phyloP scores from a whole-genome alignment of 169 alveolate species.

The Plasmodium gonderi region DNA sequence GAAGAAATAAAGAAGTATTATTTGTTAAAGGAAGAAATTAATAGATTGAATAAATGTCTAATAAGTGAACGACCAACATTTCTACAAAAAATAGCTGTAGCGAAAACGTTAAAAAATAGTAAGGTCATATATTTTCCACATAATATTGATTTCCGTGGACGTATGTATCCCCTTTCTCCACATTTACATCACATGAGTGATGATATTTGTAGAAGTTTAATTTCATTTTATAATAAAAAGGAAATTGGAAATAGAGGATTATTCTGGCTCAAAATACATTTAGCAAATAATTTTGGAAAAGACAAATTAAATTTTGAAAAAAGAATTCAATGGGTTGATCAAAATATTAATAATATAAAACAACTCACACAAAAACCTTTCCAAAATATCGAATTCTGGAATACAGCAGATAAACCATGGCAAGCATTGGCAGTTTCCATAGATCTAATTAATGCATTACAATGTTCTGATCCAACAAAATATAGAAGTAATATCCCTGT shows the following conservation, averaged over 20 bases:
- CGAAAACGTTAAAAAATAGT: conserved; percentile 87
- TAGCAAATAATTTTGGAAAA: conserved; percentile 93
- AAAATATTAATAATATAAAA: conserved; percentile 80
- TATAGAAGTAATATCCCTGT: conserved; percentile 92
- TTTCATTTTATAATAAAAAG: conserved; percentile 91
- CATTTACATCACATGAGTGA: conserved; percentile 96
- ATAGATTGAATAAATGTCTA: conserved; percentile 76
- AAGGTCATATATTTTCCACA: conserved; percentile 95
- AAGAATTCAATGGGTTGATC: conserved; percentile 89
- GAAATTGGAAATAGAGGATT: conserved; percentile 94
- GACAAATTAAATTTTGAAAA: conserved; percentile 92
- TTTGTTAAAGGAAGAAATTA: conserved; percentile 56
- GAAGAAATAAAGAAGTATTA: conserved; percentile 42
- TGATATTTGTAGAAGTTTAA: conserved; percentile 94
- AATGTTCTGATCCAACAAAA: conserved; percentile 87
- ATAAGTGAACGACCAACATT: conserved; percentile 82
- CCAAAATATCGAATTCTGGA: conserved; percentile 92
- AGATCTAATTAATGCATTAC: conserved; percentile 88
- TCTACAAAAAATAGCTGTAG: conserved; percentile 86
- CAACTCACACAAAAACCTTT: conserved; percentile 79
- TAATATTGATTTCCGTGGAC: conserved; percentile 97
- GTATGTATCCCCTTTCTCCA: conserved; percentile 97
- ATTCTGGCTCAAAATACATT: conserved; percentile 95
- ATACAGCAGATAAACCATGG: conserved; percentile 95
- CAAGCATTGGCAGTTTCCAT: conserved; percentile 93